These are phyloP conservation scores for Schwanniomyces vanrijiae DNA, from an alignment of 805 yeast species.

Conservation along the genomic window DNA sequence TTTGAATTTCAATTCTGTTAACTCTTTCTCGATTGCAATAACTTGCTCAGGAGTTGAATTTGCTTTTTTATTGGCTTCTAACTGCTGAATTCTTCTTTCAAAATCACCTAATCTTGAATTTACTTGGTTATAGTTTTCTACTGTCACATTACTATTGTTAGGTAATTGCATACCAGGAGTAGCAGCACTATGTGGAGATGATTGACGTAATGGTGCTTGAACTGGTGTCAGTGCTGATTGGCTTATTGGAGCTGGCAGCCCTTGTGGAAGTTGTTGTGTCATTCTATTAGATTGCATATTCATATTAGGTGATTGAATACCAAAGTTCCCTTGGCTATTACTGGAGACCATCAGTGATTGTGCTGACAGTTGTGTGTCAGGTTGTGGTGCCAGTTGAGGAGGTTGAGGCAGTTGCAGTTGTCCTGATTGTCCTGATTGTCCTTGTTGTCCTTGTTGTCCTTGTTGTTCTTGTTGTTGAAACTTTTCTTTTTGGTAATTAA, in stretches of 20 bases:
- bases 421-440: slow-evolving; percentile 16
- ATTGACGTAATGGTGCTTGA: slow-evolving; percentile 2
- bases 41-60: slow-evolving; percentile 46
- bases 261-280: slow-evolving; percentile 1
- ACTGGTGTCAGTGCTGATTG: slow-evolving; percentile 4
- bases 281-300: slow-evolving; percentile 1
- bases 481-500: slow-evolving; percentile 45
- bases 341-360: background rate
- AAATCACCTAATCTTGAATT: slow-evolving; percentile 49
- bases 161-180: slow-evolving; percentile 1
- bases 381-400: slow-evolving; percentile 2
- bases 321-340: background rate
- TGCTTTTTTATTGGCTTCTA: slow-evolving; percentile 48
- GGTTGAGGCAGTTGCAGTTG: slow-evolving; percentile 8
- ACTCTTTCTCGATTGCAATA: slow-evolving; percentile 47
- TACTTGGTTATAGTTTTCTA: slow-evolving; percentile 43
- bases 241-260: slow-evolving; percentile 3
- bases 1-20: slow-evolving; percentile 46
- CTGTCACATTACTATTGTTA: slow-evolving; percentile 22
- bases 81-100: slow-evolving; percentile 48
- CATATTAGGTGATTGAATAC: background rate
- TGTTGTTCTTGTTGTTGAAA: slow-evolving; percentile 25
- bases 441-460: slow-evolving; percentile 10
- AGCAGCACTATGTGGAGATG: slow-evolving; percentile 3
- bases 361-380: background rate